A percentile compares a stretch with the other conserved stretches of the same genome.
Conservation (phyloP, 768 basidiomycete species). For the Russula compacta region DNA sequence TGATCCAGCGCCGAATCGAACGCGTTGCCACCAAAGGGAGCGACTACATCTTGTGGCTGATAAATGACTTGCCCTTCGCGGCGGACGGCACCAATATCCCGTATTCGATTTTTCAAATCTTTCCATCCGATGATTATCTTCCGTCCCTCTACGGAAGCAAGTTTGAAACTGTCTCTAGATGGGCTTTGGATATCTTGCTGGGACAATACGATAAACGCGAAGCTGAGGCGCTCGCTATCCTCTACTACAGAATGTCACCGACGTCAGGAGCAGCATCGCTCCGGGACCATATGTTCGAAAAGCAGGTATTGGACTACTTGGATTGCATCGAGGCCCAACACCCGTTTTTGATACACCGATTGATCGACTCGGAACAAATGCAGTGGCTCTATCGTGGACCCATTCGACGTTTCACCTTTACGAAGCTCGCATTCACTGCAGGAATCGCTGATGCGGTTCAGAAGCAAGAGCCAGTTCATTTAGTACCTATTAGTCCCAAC, state of each 20-base stretch:
- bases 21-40: neutral
- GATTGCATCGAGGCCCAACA: neutral
- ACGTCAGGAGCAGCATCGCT: neutral
- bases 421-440: neutral
- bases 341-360: neutral
- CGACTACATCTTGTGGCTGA: neutral
- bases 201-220: neutral
- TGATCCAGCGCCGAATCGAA: neutral
- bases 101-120: too few relatives aligned
- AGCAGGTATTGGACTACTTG: neutral
- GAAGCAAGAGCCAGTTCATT: neutral
- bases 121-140: too few relatives aligned
- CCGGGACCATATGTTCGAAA: neutral
- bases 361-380: neutral
- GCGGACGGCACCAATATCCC: too few relatives aligned
- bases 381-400: neutral
- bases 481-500: neutral
- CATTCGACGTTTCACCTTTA: neutral
- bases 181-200: too few relatives aligned
- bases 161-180: too few relatives aligned
- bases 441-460: too few relatives aligned
- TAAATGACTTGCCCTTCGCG: neutral
- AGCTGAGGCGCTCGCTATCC: neutral
- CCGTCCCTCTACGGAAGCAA: too few relatives aligned
- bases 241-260: neutral